Base-by-base conservation (phyloP, 2,329 filamentous ascomycete species). In the Penicillium hesseltinei region DNA sequence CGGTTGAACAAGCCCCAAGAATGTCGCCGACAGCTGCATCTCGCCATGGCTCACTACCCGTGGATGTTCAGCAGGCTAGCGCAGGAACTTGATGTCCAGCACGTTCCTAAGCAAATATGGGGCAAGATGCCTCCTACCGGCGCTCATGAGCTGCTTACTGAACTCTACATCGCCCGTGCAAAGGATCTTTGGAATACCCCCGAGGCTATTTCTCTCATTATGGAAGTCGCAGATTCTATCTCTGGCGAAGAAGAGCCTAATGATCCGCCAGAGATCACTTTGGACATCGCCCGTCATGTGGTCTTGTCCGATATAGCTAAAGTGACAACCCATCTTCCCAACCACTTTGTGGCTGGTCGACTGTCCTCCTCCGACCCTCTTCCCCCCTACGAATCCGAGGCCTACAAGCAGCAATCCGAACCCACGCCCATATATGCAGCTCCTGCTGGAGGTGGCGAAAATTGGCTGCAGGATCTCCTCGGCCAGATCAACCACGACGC, bases 161-260 rank as follows among this genome's bases (percentile, higher is more conserved):
- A 89, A 67, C 81, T 96, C 2, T 96, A 96, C 69, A 81, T 91
- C 29, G 81, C 85, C 56, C 85, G 89, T 44, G 83, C 89, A 5
- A 93, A 92, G 69, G 89, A 93, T 65, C 78, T 96, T 4, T 97
- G 92, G 92, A 92, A 92, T 70, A 91, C 87, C 4, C 82, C 89
- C 0, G 87, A 91, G 66, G 85, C 84, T 15, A 86, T 82, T 4
- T 77, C 80, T 5, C 75, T 96, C 8, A 82, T 97, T 2, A 81
- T 88, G 31, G 86, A 90, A 66, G 84, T 88, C 17, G 88, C 87
- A 44, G 83, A 84, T 60, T 81, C 81, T 11, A 76, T 84, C 4
- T 65, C 77, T 7, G 71, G 70, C 9, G 66, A 72, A 68, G 66
- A 72, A 68, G 59, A 77, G 71, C 58, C 75, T 67, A 53, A 77